These are phyloP conservation scores for Dianthus caryophyllus DNA, from an alignment of 148 eudicot species.

Conservation along the genomic window DNA sequence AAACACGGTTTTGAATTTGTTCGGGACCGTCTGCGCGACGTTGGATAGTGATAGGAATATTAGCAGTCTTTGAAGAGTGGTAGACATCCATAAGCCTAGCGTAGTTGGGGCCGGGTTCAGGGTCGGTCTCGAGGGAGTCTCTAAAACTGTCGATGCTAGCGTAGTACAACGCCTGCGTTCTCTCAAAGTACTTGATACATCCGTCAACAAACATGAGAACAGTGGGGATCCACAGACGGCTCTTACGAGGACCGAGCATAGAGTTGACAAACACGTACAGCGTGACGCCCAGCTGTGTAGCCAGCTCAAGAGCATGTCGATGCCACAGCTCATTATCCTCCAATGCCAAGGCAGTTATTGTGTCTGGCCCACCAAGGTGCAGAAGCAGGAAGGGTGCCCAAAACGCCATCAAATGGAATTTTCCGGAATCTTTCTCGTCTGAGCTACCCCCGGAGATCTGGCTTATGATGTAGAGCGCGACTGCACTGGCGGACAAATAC, in stretches of 20 bases:
- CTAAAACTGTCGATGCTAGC: conserved; percentile 8
- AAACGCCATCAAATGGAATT: background rate
- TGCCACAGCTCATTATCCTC: conserved; percentile 23
- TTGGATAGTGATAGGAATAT: background rate
- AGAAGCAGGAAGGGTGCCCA: conserved; percentile 17
- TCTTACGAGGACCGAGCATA: fast-evolving
- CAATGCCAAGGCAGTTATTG: conserved; percentile 9
- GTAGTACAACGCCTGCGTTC: background rate
- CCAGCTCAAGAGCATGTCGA: conserved; percentile 4
- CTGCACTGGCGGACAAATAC: conserved; percentile 2
- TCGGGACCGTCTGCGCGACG: too few relatives aligned
- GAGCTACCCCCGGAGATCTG: background rate
- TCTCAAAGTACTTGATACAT: background rate
- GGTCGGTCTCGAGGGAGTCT: background rate
- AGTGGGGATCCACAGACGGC: background rate
- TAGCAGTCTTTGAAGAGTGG: background rate
- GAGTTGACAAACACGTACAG: background rate
- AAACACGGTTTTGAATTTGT: too few relatives aligned
- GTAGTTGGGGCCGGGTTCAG: background rate
- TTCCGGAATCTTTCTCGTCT: too few relatives aligned
- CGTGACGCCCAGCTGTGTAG: background rate
- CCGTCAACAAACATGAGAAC: background rate
- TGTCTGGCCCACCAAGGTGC: conserved; percentile 17
- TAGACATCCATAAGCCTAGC: conserved; percentile 11
- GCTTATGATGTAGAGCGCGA: conserved; percentile 2